phyloP scores from a whole-genome alignment of 23 red algal genomes.

The Gracilaria caudata region DNA sequence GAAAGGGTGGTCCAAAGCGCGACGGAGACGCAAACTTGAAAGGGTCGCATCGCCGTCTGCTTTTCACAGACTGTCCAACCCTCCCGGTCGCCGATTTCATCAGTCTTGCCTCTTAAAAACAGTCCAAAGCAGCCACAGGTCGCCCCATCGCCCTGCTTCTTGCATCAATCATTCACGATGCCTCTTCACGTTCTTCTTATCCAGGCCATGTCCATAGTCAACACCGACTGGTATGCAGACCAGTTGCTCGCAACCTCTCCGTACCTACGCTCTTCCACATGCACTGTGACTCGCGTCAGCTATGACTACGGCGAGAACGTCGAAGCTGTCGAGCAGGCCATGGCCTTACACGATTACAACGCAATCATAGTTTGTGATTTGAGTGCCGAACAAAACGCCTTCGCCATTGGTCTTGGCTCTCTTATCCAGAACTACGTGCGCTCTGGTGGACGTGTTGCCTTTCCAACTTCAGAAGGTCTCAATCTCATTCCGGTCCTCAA shows the following conservation, averaged over 20 bases:
- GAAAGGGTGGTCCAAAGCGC: no score
- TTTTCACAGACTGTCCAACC: no score
- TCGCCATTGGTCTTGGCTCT: neutral
- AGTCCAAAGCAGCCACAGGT: no score
- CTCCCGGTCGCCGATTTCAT: no score
- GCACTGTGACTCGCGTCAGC: neutral
- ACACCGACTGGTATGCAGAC: constrained; percentile 4
- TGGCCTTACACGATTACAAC: neutral
- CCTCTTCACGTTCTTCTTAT: neutral
- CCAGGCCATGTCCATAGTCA: neutral
- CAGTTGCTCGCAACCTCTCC: neutral
- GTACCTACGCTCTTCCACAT: neutral
- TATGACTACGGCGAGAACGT: neutral
- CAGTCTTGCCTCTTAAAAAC: no score
- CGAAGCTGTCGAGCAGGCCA: neutral
- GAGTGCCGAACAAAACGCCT: neutral
- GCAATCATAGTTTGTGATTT: neutral
- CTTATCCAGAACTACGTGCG: neutral
- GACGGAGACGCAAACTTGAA: no score
- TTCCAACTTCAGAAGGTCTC: neutral
- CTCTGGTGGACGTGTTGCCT: constrained; percentile 1
- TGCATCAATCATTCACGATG: neutral
- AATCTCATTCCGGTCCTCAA: constrained; percentile 2
- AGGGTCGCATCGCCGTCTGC: no score
- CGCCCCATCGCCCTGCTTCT: no score